These are phyloP conservation scores for Debaryomyces sp. DNA, from an alignment of 1,139 yeast species.

Conservation along the genomic window DNA sequence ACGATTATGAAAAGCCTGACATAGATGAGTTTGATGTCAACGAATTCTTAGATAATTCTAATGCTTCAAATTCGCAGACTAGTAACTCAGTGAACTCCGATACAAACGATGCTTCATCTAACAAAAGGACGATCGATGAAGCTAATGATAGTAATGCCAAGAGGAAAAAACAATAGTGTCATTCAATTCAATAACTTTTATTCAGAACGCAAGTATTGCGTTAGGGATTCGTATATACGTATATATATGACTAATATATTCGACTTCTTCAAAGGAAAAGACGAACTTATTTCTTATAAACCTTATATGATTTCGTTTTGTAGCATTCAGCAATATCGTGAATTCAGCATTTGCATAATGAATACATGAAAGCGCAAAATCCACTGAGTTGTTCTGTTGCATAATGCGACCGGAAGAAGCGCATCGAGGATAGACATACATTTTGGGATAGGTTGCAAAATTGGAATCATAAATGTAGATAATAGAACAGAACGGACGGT, in stretches of 20 bases:
- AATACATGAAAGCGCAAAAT: not conserved
- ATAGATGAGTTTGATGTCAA: conserved; percentile 43
- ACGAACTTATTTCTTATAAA: not conserved
- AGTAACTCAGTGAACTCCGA: not conserved
- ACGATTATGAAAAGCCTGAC: conserved; percentile 14
- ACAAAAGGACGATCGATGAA: conserved; percentile 5
- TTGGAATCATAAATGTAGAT: not conserved
- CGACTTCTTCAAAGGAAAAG: not conserved
- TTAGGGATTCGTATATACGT: not conserved
- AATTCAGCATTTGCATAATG: too few relatives aligned
- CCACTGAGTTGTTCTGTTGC: not conserved
- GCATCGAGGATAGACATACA: not conserved
- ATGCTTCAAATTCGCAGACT: conserved; percentile 9
- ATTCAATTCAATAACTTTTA: not conserved
- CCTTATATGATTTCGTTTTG: too few relatives aligned
- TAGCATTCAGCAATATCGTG: not conserved
- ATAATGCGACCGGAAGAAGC: not conserved
- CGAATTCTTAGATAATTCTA: conserved; percentile 31
- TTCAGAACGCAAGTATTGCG: not conserved
- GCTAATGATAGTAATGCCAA: not conserved
- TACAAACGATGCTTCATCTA: not conserved
- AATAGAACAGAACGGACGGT: not conserved
- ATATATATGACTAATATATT: not conserved
- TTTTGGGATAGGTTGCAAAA: not conserved
- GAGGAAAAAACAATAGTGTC: conserved; percentile 4